Evolutionary conservation across 495 filamentous ascomycete species (phyloP), one percentile per base, ranked within the genome.

Genomic region (Penicillium paxilli): DNA sequence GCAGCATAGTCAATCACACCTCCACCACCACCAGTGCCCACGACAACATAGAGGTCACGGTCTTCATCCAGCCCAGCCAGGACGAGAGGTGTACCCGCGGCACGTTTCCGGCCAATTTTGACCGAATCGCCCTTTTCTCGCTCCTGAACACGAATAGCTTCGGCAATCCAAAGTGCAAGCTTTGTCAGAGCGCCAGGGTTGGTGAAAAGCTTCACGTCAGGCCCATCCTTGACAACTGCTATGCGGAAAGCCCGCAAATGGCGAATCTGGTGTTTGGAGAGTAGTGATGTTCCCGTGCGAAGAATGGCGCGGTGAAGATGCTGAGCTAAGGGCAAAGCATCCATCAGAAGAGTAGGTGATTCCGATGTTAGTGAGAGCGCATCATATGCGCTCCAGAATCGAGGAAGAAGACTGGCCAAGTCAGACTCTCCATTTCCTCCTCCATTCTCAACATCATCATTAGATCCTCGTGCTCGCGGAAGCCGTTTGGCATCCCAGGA

Each of bases 351-450:
- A 23, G 68, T 71, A 20, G 71, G 74, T 1, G 69, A 75, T 41
- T 78, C 73, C 4, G 75, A 78, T 2, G 66, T 74, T 26, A 73
- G 54, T 16, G 62, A 69, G 10, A 98, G 80, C 1, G 93, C 90
- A 75, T 98, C 93, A 64, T 96, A 97, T 21, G 93, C 93, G 46
- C 87, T 85, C 89, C 90, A 98, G 67, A 98, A 98, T 49, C 94
- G 83, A 40, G 75, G 73, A 11, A 75, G 66, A 32, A 79, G 63
- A 49, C 68, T 77, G 0, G 66, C 59, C 40, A 72, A 52, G 47
- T 76, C 71, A 3, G 70, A 71, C 46, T 69, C 72, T 5, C 65
- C 62, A 1, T 59, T 55, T 1, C 46, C 49, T 16, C 46, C 51
- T 14, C 54, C 44, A 22, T 40, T 48, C 33, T 64, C 59, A 9